Base-by-base conservation (phyloP, 768 basidiomycete genomes). In the Dacryopinax spathularia region DNA sequence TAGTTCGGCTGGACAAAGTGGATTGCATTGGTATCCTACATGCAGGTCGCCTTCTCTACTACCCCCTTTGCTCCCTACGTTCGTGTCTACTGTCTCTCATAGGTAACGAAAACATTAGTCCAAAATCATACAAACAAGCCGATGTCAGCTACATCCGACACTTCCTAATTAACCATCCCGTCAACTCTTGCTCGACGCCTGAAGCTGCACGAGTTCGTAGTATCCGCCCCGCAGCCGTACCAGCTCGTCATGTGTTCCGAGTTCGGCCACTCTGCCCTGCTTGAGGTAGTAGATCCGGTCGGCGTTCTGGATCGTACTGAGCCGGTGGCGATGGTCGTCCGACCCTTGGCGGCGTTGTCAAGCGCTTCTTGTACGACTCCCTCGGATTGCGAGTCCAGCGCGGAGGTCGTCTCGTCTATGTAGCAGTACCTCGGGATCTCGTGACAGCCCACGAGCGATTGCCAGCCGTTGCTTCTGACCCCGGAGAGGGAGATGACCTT, bases 401-500 rank as follows among this genome's bases (percentile, higher is more conserved):
- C 91, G 43, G 89, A 91, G 0, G 91, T 93, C 5, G 91, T 90
- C 39, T 65, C 56, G 31, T 66, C 62, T 6, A 67, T n/a, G 61
- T 2, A 65, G 18, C 13, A 35, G 27, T 33, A 66, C 59, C 48
- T 67, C 68, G 6, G 71, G 72, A 48, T 72, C 70, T 3, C 77
- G 72, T 34, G 79, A 76, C 5, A 79, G 67, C 1, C 77, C 78
- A 18, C 78, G 71, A 4, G 78, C 78, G 67, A 79, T 78, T 39
- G 78, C 77, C 62, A 78, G 74, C 63, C 76, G 76, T 67, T 77
- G 87, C 74, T 89, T 89, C 73, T 92, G 91, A 63, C 91, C 91
- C 91, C 91, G 43, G 88, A 90, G 6, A 94, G 79, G 69, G 91
- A 89, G 1, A 88, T 87, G 5, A 90, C 91, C 74, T 93, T 94